phyloP scores from a whole-genome alignment of 2,329 filamentous ascomycete genomes.

The Furcasterigmium sp. region DNA sequence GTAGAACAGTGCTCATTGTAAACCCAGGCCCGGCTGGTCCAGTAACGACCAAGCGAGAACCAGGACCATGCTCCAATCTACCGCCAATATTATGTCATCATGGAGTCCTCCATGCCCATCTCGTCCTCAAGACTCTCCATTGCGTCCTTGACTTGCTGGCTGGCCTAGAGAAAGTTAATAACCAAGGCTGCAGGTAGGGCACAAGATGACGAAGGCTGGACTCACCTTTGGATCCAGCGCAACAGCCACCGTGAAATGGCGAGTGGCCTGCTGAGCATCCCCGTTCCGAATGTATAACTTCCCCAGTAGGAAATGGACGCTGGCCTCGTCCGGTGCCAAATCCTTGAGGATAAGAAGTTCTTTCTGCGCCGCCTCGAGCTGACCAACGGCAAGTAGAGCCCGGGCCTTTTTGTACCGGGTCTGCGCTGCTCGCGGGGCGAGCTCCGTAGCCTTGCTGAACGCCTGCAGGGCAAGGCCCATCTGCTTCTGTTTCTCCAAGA shows the following conservation, averaged over 20 bases:
- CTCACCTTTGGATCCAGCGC: conserved; percentile 94
- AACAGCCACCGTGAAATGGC: conserved; percentile 89
- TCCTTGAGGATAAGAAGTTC: conserved; percentile 89
- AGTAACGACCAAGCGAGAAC: not conserved
- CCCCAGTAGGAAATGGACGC: conserved; percentile 91
- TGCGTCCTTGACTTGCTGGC: conserved; percentile 90
- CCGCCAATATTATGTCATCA: conserved; percentile 54
- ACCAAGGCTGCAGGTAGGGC: not conserved
- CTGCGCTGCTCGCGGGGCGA: conserved; percentile 76
- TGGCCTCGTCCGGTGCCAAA: conserved; percentile 87
- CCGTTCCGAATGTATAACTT: conserved; percentile 71
- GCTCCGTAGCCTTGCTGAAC: conserved; percentile 75
- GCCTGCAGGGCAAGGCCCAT: conserved; percentile 71
- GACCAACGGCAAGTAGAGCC: conserved; percentile 71
- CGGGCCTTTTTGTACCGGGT: conserved; percentile 92
- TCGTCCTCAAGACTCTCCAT: conserved; percentile 89
- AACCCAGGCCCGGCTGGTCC: not conserved
- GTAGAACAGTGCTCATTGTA: not conserved
- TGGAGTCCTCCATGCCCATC: conserved; percentile 63
- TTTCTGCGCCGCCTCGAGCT: conserved; percentile 65
- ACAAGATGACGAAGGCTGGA: conserved; percentile 3
- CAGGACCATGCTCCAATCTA: too few species aligned
- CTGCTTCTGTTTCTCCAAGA: conserved; percentile 84
- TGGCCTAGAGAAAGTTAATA: conserved; percentile 56
- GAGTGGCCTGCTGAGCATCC: conserved; percentile 75